Base-by-base conservation (phyloP, 352 stramenopile genomes). In the Pythium periplocum region DNA sequence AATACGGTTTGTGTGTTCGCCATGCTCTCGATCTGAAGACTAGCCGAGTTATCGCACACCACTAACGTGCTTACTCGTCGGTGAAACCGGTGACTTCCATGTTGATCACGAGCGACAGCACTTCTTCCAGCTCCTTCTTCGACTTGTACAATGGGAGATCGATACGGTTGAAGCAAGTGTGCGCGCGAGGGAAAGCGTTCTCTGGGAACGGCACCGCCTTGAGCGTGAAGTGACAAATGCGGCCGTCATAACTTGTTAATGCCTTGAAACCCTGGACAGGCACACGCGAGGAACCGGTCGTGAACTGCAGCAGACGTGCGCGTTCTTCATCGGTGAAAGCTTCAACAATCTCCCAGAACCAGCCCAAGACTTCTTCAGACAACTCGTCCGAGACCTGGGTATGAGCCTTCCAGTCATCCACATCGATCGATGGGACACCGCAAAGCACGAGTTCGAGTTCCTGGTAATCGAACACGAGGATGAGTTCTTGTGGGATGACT, bases 51-150 rank as follows among this genome's bases (percentile, higher is more conserved):
- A 26, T 26, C 17, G 17, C 17, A 26, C 42, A 51, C 33, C 46
- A 55, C 40, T 48, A 48, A 55, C 50, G 74, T 41, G 33, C 66
- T 60, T 77, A 83, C 64, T 83, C 73, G 64, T 83, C 73, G 51
- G 73, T 84, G 61, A 98, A 98, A 48, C 93, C 91, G 41, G 90
- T 97, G 55, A 91, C 73, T 62, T 97, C 89, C 91, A 98, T 98
- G 53, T 95, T 96, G 48, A 98, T 96, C 10, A 94, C 92, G 52
- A 98, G 78, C 55, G 87, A 95, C 38, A 98, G 71, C 55, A 96
- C 94, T 58, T 98, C 83, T 52, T 96, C 75, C 8, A 98, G 64
- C 53, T 98, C 86, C 53, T 89, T 81, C 71, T 94, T 97, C 17
- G 63, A 78, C 45, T 95, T 91, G 71, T 98, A 98, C 41, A 97